These are phyloP conservation scores for Leccinum pseudoinsigne DNA, from an alignment of 1,284 basidiomycete genomes.

Conservation along the genomic window DNA sequence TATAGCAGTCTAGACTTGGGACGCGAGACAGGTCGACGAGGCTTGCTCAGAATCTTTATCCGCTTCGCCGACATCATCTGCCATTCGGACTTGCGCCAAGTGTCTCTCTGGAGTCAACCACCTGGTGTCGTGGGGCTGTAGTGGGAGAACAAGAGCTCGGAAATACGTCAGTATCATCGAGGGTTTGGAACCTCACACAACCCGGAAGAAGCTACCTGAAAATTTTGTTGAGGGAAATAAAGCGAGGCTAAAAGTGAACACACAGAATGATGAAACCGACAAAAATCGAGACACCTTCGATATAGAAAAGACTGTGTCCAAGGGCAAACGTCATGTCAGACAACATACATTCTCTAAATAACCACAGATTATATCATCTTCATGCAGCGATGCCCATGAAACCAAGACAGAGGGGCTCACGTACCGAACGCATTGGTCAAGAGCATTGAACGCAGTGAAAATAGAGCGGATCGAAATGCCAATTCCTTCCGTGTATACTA, in stretches of 20 bases:
- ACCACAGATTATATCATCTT: neutral
- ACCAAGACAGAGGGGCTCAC: neutral
- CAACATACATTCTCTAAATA: neutral
- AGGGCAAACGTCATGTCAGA: neutral
- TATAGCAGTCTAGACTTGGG: neutral
- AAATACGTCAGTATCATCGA: neutral
- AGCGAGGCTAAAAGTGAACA: neutral
- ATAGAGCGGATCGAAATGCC: neutral
- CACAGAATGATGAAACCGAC: neutral
- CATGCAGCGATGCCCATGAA: neutral
- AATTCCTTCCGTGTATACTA: neutral
- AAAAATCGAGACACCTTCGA: neutral
- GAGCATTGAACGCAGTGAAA: neutral
- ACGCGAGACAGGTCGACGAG: slow-evolving; percentile 39
- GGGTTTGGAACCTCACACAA: slow-evolving; percentile 30
- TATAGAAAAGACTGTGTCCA: neutral
- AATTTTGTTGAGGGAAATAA: neutral
- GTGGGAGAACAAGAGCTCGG: neutral
- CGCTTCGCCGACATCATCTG: slow-evolving; percentile 74
- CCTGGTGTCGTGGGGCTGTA: slow-evolving; percentile 61
- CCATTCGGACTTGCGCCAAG: slow-evolving; percentile 68
- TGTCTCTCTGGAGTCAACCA: slow-evolving; percentile 62
- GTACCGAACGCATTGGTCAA: neutral
- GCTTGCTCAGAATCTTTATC: slow-evolving; percentile 57
- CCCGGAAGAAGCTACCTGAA: slow-evolving; percentile 43